Base-by-base conservation (phyloP, 495 filamentous ascomycete species). In the Rostrohypoxylon terebratum region DNA sequence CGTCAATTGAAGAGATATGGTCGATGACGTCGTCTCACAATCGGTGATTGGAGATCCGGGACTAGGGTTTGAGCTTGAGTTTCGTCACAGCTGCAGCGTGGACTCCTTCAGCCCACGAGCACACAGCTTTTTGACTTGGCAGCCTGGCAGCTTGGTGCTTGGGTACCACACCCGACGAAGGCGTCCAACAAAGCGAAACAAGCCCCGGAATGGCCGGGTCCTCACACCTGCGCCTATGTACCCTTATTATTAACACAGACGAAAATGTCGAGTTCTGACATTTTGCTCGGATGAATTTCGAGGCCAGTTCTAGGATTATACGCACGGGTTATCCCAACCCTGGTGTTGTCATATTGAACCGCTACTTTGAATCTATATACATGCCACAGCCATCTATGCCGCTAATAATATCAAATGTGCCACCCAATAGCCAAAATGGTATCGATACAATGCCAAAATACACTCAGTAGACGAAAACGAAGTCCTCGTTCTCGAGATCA, bases 401-500 rank as follows among this genome's bases (percentile, higher is more conserved):
- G 16, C 28, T 55, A 55, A 33, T 14, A 55, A 34, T 36, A 10
- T 36, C 31, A 55, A 9, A 18, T 11, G n/a, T 36, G 34, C 14
- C 28, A 20, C 51, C n/a, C 48, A 31, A 23, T 53, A 31, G 23
- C 11, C 21, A 11, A 23, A 31, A 31, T 4, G 23, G n/a, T n/a
- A n/a, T n/a, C n/a, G 23, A 4, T 13, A 53, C 3, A 59, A 44
- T 10, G 33, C 33, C 8, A 10, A 14, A 9, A 45, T 5, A 34
- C 16, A 28, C 33, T 72, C 77, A 84, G 38, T 81, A 82, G 28
- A 86, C 83, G 72, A 83, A 84, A 2, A 86, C 80, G 74, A 85
- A 85, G 10, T 85, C 83, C 71, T 85, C 84, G 28, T 86, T 85
- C 57, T 78, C 63, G 68, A 75, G 71, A 57, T 85, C 83, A 20